A percentile compares a stretch with the other conserved stretches of the same genome.
Evolutionary conservation across 2,329 filamentous ascomycete species (phyloP).

Genomic region (Purpureocillium takamizusanense): DNA sequence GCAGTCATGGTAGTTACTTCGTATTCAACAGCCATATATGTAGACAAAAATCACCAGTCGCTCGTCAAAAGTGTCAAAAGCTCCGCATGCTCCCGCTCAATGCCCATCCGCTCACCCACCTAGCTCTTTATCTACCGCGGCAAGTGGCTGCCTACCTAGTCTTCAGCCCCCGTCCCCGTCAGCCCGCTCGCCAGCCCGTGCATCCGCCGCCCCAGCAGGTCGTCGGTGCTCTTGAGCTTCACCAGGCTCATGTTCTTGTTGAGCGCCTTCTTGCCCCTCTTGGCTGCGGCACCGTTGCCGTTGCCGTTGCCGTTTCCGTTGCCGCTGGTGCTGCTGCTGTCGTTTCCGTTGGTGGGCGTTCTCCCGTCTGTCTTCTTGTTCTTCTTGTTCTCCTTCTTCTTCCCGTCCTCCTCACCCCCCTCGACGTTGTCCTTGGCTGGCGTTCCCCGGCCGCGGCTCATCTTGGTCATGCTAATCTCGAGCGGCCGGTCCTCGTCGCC

Average conservation of each 20-base stretch:
- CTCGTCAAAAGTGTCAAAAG: no score
- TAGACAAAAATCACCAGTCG: no score
- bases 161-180: slow-evolving; percentile 38
- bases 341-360: slow-evolving; percentile 12
- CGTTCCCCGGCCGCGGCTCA: slow-evolving; percentile 23
- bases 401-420: no score
- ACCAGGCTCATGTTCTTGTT: slow-evolving; percentile 38
- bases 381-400: no score
- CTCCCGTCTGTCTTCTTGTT: no score
- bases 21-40: no score
- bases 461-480: slow-evolving; percentile 63
- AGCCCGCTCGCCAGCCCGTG: slow-evolving; percentile 46
- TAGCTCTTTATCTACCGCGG: no score
- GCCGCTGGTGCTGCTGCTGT: slow-evolving; percentile 14
- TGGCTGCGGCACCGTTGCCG: slow-evolving; percentile 3
- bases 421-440: slow-evolving; percentile 10
- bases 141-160: no score
- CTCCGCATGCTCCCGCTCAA: no score
- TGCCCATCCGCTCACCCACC: no score
- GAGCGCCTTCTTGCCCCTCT: slow-evolving; percentile 18
- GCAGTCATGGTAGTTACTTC: no score
- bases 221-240: slow-evolving; percentile 48
- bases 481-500: slow-evolving; percentile 74
- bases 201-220: slow-evolving; percentile 48
- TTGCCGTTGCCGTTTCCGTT: slow-evolving; percentile 7